Evolutionary conservation across 257 asterid species (phyloP), one percentile per base, ranked within the genome.

Genomic region (Henckelia pumila): DNA sequence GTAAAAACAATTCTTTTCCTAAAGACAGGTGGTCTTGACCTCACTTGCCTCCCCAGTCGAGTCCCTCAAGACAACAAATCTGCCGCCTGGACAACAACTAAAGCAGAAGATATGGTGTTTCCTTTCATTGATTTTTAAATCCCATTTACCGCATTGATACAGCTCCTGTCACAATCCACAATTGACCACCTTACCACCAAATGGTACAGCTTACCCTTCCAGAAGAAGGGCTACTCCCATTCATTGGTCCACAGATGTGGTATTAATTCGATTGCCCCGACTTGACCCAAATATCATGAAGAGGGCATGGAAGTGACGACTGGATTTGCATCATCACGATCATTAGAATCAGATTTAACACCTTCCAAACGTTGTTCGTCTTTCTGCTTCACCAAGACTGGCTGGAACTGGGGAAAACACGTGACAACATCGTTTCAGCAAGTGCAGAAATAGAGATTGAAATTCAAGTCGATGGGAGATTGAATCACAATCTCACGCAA

Each of bases 321-420:
- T 52, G 79, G 49, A 73, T 75, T 72, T 26, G 73, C 47, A 35
- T 65, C 68, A 21, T 23, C 44, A 70, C 7, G 29, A 61, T 62
- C 63, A 64, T 76, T 87, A 20, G 79, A 61, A 53, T 75, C 80
- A 52, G 73, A 70, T 70, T 80, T 81, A 58, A 47, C 76, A 56
- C 76, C 81, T 63, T 82, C 76, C 44, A 61, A 76, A 20, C 56
- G 76, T 64, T 74, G 62, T 30, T 77, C 76, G 73, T 76, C 84
- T 73, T 82, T 90, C 62, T 84, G 86, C 86, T 93, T 90, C 78
- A 88, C 87, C 87, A 88, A 50, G 53, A 90, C 91, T 13, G 97
- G 99, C 75, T 88, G 77, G 84, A 93, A 90, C 98, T 92, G 96
- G 71, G 16, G 64, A 33, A 24, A 77, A 57, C 1, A 50, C 29